Conservation (phyloP, 2,329 filamentous ascomycete genomes). For the Tolypocladium capitatum region DNA sequence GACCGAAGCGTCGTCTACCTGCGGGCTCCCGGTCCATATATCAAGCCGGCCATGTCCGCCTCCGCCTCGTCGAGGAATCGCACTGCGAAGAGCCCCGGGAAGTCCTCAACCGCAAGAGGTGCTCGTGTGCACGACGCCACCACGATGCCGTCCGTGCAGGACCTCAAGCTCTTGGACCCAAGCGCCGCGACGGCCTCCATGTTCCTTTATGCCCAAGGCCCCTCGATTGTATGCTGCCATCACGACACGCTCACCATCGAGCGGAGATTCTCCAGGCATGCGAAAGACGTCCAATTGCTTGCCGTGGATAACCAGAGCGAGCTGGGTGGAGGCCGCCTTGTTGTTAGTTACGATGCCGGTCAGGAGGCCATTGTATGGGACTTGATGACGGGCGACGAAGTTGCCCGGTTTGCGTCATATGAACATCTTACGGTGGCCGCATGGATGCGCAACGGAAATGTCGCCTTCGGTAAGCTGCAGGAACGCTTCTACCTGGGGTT, state of each 20-base stretch:
- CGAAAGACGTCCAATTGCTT: conserved; percentile 70
- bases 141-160: conserved; percentile 34
- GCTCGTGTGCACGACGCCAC: conserved; percentile 34
- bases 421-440: conserved; percentile 72
- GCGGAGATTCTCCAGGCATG: conserved; percentile 69
- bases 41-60: conserved; percentile 34
- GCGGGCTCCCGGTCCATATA: conserved; percentile 14
- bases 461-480: conserved; percentile 70
- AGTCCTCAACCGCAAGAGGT: conserved; percentile 33
- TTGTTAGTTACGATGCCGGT: conserved; percentile 84
- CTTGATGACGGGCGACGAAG: conserved; percentile 77
- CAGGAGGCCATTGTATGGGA: conserved; percentile 97
- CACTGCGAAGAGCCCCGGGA: conserved; percentile 44
- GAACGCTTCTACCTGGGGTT: background rate
- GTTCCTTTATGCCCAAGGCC: conserved; percentile 78
- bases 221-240: conserved; percentile 72
- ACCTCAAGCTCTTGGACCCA: conserved; percentile 58
- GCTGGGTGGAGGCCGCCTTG: conserved; percentile 66
- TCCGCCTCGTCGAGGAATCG: conserved; percentile 43
- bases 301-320: conserved; percentile 88
- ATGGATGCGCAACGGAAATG: conserved; percentile 96
- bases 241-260: conserved; percentile 89
- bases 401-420: conserved; percentile 86
- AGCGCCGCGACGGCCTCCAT: conserved; percentile 84
- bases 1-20: conserved; percentile 8